Evolutionary conservation across 108 stramenopile species (phyloP), one percentile per base, ranked within the genome.

Genomic region (Fragilariopsis cylindrus): DNA sequence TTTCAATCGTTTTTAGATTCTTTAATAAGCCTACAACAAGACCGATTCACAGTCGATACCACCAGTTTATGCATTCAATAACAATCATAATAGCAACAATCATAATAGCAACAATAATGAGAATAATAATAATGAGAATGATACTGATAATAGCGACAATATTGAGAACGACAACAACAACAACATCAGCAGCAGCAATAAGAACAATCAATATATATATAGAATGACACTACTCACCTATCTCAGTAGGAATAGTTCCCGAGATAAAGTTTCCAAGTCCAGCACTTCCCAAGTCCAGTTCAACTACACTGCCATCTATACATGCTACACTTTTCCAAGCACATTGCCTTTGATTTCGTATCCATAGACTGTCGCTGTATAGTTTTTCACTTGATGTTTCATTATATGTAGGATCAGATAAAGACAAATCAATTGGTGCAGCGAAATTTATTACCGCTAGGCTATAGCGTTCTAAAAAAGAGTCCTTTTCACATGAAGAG

Each of bases 241-340:
- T 63, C 46, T 63, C 42, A 9, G 62, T 63, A 12, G 62, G 62
- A 63, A 63, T 63, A 13, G 62, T 43, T n/a, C 62, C 62, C 16
- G 62, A 41, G 62, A 63, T 11, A 47, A 40, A 43, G 16, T 63
- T 63, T 9, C 21, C 5, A 8, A 2, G 44, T 9, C 9, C 50
- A 52, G 1, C 12, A 52, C 12, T 1, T 9, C 13, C 50, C 43
- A 43, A 63, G 46, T 40, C n/a, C 8, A 63, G 11, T 4, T 45
- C 43, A 7, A 3, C 13, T 7, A 63, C 43, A 7, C 3, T 2
- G 3, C 62, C 42, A 43, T 43, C 62, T 45, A 9, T 11, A 15
- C 62, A 63, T 43, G 12, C 42, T 12, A 63, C 62, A 11, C 5
- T 5, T 40, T 44, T 7, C 62, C 62, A 63, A 7, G 46, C 5